Base-by-base conservation (phyloP, 345 rosid species). In the Salix udensis region DNA sequence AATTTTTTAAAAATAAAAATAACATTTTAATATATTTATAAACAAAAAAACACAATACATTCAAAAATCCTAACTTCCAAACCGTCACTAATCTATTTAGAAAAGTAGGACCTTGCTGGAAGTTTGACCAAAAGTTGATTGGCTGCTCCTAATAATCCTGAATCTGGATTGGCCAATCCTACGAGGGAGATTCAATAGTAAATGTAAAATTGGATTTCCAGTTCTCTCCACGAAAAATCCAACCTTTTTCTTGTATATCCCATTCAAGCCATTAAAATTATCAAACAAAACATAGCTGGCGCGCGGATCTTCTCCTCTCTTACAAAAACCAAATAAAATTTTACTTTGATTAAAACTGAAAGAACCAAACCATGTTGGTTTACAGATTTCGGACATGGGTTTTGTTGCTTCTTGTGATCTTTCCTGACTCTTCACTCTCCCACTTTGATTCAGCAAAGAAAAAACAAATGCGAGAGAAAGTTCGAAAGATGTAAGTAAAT, bases 391-490 rank as follows among this genome's bases (percentile, higher is more conserved):
- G 74, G 79, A 44, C 69, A 70, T 80, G 90, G 89, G 39, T 84
- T 53, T 64, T 86, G 70, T 42, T 87, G 75, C 76, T 87, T 84
- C 86, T 94, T 26, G 77, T 84, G 48, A 5, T 90, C 14, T 87
- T 87, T 68, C 83, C 82, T 75, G 31, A 77, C 19, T 78, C 73
- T 30, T 87, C 87, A 14, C 60, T 34, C 50, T 80, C 89, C 67
- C 80, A 71, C 30, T 53, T 71, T 19, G 85, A 91, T 85, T 77
- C 82, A 14, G 86, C 88, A 71, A 91, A 84, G 90, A 86, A 87
- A 94, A 84, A 77, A 61, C 87, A 74, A 66, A 83, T 93, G 94
- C 87, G 91, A 61, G 97, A 89, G 74, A 88, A 91, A 91, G 97
- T 93, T 68, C 89, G 96, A 76, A 72, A 86, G 80, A 95, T 95